Base-by-base conservation (phyloP, 2,329 filamentous ascomycete genomes). In the Exophiala oligosperma region DNA sequence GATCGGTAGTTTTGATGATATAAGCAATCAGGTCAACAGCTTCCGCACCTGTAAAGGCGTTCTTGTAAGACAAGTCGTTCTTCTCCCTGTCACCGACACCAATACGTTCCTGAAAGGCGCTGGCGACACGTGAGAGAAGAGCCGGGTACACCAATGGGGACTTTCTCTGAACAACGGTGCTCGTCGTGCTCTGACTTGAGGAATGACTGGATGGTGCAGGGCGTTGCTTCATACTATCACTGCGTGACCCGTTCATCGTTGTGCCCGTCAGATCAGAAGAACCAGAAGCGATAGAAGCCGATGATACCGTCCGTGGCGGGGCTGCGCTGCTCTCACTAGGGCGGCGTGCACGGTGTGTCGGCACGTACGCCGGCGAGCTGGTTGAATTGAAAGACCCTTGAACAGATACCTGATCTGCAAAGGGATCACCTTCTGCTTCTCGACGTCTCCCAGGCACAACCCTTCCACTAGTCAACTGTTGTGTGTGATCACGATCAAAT, bases 11-110 rank as follows among this genome's bases (percentile, higher is more conserved):
- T 70, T 95, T 89, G 74, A 99, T 97, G 65, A 99, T 97, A 71
- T 95, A 96, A 1, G 91, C 91, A 64, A 99, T 89, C 58, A 97
- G 83, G 72, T 99, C 94, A 21, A 99, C 94, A 21, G 94, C 93
- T 72, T 99, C 94, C 24, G 91, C 89, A 66, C 94, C 94, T 61
- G 91, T 96, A 72, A 99, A 99, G 2, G 93, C 91, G 74, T 94
- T 96, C 73, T 96, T 96, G 78, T 99, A 99, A 2, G 93, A 92
- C 61, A 99, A 80, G 56, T 93, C 93, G 79, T 99, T 97, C 81
- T 99, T 99, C 64, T 91, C 92, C 62, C 92, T 86, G 69, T 97
- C 94, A 53, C 89, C 87, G 24, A 92, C 83, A 24, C 87, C 84
- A 49, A 99, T 92, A 73, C 93, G 88, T 67, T 95, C 91, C 52